phyloP scores from a whole-genome alignment of 106 monocot species.

The Iris macrosiphon region DNA sequence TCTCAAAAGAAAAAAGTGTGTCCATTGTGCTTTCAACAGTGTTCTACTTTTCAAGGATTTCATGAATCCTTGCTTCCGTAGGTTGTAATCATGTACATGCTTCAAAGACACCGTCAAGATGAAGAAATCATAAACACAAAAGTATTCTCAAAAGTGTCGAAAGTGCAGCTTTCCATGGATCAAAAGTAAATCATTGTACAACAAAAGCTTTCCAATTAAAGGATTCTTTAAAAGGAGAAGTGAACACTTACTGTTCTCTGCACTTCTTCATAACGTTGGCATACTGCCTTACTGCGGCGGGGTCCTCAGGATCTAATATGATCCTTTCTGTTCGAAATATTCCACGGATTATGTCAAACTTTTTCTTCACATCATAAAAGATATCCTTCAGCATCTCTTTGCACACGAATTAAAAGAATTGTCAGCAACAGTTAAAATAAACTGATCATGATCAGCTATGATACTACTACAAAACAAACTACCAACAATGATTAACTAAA shows the following conservation, averaged over 20 bases:
- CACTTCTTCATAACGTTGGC: slow-evolving; percentile 72
- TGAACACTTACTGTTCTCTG: slow-evolving; percentile 74
- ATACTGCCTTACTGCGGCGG: slow-evolving; percentile 76
- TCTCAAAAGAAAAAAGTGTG: no score
- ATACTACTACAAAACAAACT: neutral
- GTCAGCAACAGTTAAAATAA: neutral
- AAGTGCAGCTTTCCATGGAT: no score
- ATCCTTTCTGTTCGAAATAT: slow-evolving; percentile 79
- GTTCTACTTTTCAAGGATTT: no score
- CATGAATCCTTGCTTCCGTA: no score
- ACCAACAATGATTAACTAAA: neutral
- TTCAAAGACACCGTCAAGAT: no score
- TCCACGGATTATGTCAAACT: slow-evolving; percentile 70
- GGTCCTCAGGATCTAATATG: slow-evolving; percentile 87
- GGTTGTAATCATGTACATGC: no score
- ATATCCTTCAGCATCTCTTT: slow-evolving; percentile 90
- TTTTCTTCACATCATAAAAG: slow-evolving; percentile 91
- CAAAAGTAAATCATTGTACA: no score
- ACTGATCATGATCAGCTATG: neutral
- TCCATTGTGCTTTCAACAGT: no score
- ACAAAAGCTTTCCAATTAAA: neutral
- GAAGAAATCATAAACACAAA: no score
- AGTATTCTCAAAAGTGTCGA: no score
- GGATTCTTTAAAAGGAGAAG: neutral
- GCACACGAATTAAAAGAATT: slow-evolving; percentile 6